phyloP scores from a whole-genome alignment of 352 stramenopile species.

The Peronospora farinosa region DNA sequence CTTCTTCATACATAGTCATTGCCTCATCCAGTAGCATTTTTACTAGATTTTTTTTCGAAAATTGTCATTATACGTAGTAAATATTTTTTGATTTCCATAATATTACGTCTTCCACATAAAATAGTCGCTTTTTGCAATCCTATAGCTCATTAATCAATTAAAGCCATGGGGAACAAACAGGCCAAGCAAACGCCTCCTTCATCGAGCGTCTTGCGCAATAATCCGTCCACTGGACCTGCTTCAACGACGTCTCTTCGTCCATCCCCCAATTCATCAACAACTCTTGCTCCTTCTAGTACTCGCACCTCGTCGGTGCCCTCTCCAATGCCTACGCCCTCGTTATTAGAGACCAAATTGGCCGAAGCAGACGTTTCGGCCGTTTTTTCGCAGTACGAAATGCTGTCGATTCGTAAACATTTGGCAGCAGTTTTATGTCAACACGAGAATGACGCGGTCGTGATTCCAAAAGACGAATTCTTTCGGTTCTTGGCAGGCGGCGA shows the following conservation, averaged over 20 bases:
- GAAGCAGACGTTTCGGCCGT: constrained; percentile 66
- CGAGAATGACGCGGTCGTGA: constrained; percentile 65
- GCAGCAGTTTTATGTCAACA: constrained; percentile 55
- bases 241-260: constrained; percentile 3
- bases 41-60: too few species aligned
- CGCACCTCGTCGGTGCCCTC: constrained; percentile 12
- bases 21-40: too few species aligned
- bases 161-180: constrained; percentile 79
- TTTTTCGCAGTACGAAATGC: constrained; percentile 74
- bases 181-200: constrained; percentile 44
- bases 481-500: constrained; percentile 70
- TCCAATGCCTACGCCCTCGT: constrained; percentile 25
- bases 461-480: constrained; percentile 84
- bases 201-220: constrained; percentile 12
- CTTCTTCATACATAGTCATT: too few species aligned
- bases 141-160: constrained; percentile 21
- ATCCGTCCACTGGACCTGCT: constrained; percentile 4
- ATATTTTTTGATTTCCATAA: too few species aligned
- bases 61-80: too few species aligned
- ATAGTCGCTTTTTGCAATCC: too few species aligned
- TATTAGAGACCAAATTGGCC: constrained; percentile 64
- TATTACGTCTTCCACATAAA: too few species aligned
- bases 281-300: constrained; percentile 3
- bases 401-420: constrained; percentile 72
- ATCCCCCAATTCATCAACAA: constrained; percentile 1